Evolutionary conservation across 305 asterid genomes (phyloP), one percentile per base, ranked within the genome.

Genomic region (Fraxinus angustifolia): DNA sequence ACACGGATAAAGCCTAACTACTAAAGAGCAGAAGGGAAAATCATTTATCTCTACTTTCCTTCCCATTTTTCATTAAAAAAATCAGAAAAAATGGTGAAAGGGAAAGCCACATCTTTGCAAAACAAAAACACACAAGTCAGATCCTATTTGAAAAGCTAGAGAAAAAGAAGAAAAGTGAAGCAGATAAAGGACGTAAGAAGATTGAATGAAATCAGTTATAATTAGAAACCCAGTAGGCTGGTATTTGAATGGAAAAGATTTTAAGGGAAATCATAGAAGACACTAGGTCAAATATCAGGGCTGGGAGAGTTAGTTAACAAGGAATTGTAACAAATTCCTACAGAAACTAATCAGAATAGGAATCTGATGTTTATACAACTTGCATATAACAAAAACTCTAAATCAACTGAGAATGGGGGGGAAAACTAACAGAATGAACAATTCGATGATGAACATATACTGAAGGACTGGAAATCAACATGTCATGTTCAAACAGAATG

Each of bases 21-120:
- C 79, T 65, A 78, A 78, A 70, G 53, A 16, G 83, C 34, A 80
- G 87, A 82, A 82, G 80, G 45, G 56, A 82, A 83, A 82, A 84
- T 77, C 73, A 82, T 71, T 90, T 81, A 81, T 50, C 79, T 38
- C 83, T 81, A 82, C 73, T 82, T 84, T 85, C 92, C 88, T 83
- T 81, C 84, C 94, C 89, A 56, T 33, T 83, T 87, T 87, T 88
- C 92, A 60, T 89, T 87, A 76, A 85, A 94, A 94, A 94, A 91
- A 68, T 68, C 87, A 87, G 90, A 89, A 89, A 87, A 86, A 40
- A 21, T 76, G 90, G 90, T 16, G 30, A 88, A 79, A 89, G 88
- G 86, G 79, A 72, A 81, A 83, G 78, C 86, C 12, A 74, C 65
- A 81, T 48, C 83, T 71, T 82, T 74, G 76, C 76, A 65, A 11